Evolutionary conservation across 208 protist species (phyloP), one percentile per base, ranked within the genome.

Genomic region (Wallacemonas sp.): DNA sequence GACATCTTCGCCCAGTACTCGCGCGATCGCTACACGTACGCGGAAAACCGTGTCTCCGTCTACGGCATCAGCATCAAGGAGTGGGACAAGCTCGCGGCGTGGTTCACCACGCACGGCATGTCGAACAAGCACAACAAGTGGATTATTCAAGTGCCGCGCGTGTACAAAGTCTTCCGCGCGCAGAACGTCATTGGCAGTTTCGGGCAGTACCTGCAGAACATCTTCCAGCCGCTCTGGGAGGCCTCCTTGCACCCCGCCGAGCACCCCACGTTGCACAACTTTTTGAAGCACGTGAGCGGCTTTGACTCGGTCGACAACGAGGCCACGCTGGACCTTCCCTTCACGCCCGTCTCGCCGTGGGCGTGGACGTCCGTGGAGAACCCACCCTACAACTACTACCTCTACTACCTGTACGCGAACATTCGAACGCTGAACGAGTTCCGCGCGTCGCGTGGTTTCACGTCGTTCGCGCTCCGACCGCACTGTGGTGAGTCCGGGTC

Each of bases 221-320:
- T 99, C 32, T 99, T 99, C 78, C 70, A 92, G 61, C 99, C 98
- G 7, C 89, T 99, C 3, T 99, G 99, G 80, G 97, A 99, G 63
- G 98, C 95, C 25, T 98, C 98, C 2, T 74, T 95, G 23, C 88
- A 99, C 77, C 98, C 99, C 7, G 72, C 70, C 0, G 86, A 91
- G 59, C 85, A 99, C 79, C 98, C 98, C 12, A 89, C 98, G 22
- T 67, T 99, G 28, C 88, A 98, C 76, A 79, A 97, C 67, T 99
- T 99, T 67, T 80, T 99, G 46, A 91, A 98, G 66, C 93, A 99
- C 68, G 89, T 99, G 18, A 94, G 87, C 66, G 98, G 97, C 39
- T 99, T 99, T 75, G 99, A 99, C 86, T 98, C 87, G 33, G 98
- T 99, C 4, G 99, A 99, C 79, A 99, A 99, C 85, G 99, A 99